Percentiles rank a stretch among this genome's conserved stretches.
phyloP scores from a whole-genome alignment of 2,329 filamentous ascomycete species.

The Annulohypoxylon truncatum region DNA sequence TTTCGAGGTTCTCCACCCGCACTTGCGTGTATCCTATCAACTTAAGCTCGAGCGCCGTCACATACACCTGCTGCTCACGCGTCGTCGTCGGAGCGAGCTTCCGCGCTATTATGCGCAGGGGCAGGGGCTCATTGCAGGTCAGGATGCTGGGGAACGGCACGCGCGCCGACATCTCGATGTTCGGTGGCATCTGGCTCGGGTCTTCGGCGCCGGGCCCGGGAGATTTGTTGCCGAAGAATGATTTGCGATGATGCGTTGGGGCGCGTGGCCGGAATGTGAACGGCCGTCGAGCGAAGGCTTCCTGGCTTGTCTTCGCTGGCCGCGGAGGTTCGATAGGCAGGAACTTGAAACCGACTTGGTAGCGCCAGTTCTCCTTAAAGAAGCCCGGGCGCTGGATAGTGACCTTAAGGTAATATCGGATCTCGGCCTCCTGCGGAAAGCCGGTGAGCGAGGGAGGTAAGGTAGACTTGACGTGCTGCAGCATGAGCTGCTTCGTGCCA shows the following conservation, averaged over 20 bases:
- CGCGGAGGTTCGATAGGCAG: conserved; percentile 92
- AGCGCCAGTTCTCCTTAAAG: conserved; percentile 89
- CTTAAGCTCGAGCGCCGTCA: conserved; percentile 84
- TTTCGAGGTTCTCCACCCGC: conserved; percentile 78
- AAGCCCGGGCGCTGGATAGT: conserved; percentile 89
- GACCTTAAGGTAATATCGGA: conserved; percentile 95
- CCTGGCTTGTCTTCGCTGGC: conserved; percentile 72
- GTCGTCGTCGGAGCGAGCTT: conserved; percentile 77
- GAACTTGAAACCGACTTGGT: conserved; percentile 79
- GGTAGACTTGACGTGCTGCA: conserved; percentile 82
- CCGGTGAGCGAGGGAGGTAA: conserved; percentile 90
- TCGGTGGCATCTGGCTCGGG: conserved; percentile 65
- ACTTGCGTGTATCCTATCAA: conserved; percentile 84
- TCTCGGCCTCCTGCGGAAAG: conserved; percentile 87
- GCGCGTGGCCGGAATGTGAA: conserved; percentile 65
- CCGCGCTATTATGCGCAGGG: conserved; percentile 81
- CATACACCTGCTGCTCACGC: conserved; percentile 75
- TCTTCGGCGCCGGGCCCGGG: conserved; percentile 38
- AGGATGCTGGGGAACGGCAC: conserved; percentile 88
- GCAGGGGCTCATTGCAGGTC: conserved; percentile 88
- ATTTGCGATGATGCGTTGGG: conserved; percentile 57
- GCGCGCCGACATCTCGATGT: conserved; percentile 80
- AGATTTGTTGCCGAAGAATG: conserved; percentile 60
- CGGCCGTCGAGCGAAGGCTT: conserved; percentile 84
- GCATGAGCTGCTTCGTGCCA: conserved; percentile 70